Conservation (phyloP, 805 yeast genomes). For the Monosporozyma solicola region DNA sequence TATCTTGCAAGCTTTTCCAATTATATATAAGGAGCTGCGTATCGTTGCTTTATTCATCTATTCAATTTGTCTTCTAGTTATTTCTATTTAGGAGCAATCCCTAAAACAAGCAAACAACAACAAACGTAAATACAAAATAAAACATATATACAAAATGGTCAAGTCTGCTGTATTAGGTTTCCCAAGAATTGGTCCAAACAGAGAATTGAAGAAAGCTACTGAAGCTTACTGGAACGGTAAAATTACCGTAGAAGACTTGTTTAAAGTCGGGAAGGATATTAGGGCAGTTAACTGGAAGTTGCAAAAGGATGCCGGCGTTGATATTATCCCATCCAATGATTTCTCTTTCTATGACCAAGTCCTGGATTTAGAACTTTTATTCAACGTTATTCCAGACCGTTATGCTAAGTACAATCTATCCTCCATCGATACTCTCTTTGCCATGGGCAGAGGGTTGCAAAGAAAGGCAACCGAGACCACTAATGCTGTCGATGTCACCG, state of each 20-base stretch:
- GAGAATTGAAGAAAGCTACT: constrained; percentile 98
- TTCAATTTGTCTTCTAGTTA: not conserved
- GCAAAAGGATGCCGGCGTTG: constrained; percentile 95
- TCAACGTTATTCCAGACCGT: constrained; percentile 95
- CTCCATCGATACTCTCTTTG: constrained; percentile 86
- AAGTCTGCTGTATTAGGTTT: constrained; percentile 96
- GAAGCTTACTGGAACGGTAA: constrained; percentile 99
- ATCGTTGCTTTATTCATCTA: no score
- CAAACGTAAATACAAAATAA: not conserved
- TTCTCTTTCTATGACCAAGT: constrained; percentile 98
- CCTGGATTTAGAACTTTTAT: constrained; percentile 80
- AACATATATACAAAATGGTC: constrained; percentile 52
- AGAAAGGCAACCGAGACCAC: constrained; percentile 82
- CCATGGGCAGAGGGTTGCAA: constrained; percentile 99
- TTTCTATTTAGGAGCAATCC: not conserved
- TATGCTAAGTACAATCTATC: constrained; percentile 80
- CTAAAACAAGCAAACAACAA: not conserved
- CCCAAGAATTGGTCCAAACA: constrained; percentile 99
- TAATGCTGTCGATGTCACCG: constrained; percentile 94
- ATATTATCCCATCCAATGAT: constrained; percentile 93
- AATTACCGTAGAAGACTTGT: constrained; percentile 74
- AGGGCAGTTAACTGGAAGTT: constrained; percentile 97
- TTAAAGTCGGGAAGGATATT: constrained; percentile 89
- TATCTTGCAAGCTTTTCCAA: no score
- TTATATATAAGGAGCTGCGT: no score